phyloP scores from a whole-genome alignment of 2,329 filamentous ascomycete genomes.

The Aspergillus caelatus region DNA sequence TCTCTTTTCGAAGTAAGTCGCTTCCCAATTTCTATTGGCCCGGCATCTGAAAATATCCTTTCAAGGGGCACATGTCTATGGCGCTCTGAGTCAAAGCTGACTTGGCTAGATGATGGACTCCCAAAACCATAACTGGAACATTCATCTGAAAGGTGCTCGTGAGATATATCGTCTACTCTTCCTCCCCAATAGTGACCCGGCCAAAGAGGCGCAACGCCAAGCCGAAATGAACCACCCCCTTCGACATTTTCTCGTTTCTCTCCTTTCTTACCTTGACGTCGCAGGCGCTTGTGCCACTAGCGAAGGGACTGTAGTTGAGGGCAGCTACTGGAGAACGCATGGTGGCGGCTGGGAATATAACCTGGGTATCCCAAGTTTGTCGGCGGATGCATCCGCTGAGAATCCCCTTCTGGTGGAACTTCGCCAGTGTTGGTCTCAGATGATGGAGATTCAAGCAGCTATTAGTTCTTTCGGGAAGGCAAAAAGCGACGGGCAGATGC shows the following conservation, averaged over 20 bases:
- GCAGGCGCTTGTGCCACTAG: constrained; percentile 43
- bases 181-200: constrained; percentile 27
- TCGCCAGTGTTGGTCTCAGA: constrained; percentile 33
- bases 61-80: not conserved
- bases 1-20: constrained; percentile 38
- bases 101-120: constrained; percentile 41
- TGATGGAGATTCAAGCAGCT: constrained; percentile 39
- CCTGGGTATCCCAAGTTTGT: constrained; percentile 35
- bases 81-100: constrained; percentile 3
- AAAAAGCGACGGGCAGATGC: constrained; percentile 32
- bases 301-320: constrained; percentile 40
- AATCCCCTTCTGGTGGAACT: constrained; percentile 30
- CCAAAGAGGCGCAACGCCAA: constrained; percentile 31
- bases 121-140: constrained; percentile 41
- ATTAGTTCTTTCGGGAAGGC: constrained; percentile 38
- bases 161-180: constrained; percentile 42
- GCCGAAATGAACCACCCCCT: constrained; percentile 38
- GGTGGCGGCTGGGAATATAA: constrained; percentile 44
- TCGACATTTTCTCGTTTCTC: constrained; percentile 41
- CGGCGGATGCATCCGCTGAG: constrained; percentile 22
- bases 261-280: constrained; percentile 44
- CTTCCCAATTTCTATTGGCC: not conserved
- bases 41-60: not conserved
- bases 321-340: constrained; percentile 43
- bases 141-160: constrained; percentile 43